phyloP scores from a whole-genome alignment of 257 asterid genomes.

The Primulina huaijiensis region DNA sequence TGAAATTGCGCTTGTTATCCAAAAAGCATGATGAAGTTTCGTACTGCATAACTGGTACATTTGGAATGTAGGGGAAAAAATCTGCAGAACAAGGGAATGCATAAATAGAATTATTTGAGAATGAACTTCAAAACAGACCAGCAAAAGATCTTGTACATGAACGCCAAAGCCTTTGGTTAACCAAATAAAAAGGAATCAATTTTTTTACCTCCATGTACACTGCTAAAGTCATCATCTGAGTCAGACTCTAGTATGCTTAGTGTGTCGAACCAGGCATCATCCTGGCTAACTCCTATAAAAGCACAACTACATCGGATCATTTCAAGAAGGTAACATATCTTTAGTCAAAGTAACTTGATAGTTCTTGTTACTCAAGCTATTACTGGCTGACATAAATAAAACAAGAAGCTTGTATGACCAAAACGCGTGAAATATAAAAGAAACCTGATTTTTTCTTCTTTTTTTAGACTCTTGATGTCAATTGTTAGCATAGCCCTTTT shows the following conservation, averaged over 20 bases:
- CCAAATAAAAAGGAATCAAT: neutral
- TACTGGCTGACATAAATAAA: neutral
- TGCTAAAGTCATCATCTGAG: constrained; percentile 75
- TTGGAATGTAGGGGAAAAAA: constrained; percentile 42
- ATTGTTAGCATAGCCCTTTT: neutral
- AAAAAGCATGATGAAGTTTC: constrained; percentile 62
- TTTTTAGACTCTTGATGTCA: no score
- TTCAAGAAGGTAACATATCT: constrained; percentile 14
- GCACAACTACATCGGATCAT: constrained; percentile 3
- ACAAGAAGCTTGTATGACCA: neutral
- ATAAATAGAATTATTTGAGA: no score
- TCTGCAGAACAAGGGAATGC: constrained; percentile 38
- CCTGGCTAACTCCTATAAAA: constrained; percentile 60
- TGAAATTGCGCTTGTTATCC: constrained; percentile 48
- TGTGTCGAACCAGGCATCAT: constrained; percentile 80
- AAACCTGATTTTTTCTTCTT: neutral
- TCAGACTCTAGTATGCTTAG: constrained; percentile 71
- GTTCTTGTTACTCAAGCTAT: constrained; percentile 4
- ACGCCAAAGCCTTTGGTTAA: neutral
- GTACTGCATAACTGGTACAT: constrained; percentile 68
- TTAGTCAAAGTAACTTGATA: neutral
- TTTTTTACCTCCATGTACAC: constrained; percentile 62
- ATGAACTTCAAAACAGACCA: neutral
- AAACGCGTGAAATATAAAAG: neutral
- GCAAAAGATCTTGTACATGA: neutral